phyloP scores from a whole-genome alignment of 768 basidiomycete species.

The Lactarius quietus region DNA sequence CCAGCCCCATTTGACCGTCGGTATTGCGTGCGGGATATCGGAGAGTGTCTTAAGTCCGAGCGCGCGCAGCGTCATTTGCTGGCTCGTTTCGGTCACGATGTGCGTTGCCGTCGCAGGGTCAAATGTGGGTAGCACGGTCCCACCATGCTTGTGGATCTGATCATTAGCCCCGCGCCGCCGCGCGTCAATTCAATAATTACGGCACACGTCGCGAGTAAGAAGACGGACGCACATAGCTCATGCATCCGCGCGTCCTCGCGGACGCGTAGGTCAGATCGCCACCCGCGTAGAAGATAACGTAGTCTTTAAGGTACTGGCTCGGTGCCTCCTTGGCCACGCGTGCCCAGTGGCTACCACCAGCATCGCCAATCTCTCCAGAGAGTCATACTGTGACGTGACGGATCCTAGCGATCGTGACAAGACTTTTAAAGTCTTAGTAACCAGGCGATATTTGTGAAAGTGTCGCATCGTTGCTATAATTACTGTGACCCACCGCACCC shows the following conservation, averaged over 20 bases:
- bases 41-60: constrained; percentile 48
- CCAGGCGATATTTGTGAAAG: too few species aligned
- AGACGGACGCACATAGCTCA: constrained; percentile 16
- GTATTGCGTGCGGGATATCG: constrained; percentile 47
- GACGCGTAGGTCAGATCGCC: constrained; percentile 25
- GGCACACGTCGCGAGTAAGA: neutral
- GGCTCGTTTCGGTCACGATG: constrained; percentile 51
- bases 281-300: constrained; percentile 23
- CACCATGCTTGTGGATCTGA: constrained; percentile 69
- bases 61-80: constrained; percentile 33
- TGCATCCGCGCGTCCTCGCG: constrained; percentile 21
- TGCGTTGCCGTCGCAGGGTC: constrained; percentile 59
- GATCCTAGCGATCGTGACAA: too few species aligned
- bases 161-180: too few species aligned
- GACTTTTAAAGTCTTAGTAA: too few species aligned
- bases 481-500: too few species aligned
- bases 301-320: constrained; percentile 12
- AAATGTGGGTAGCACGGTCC: constrained; percentile 54
- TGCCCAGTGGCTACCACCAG: neutral
- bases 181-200: neutral
- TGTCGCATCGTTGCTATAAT: too few species aligned
- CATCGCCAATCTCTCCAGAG: too few species aligned
- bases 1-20: constrained; percentile 22
- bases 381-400: too few species aligned
- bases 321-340: too few species aligned